Percentiles rank a stretch among this genome's conserved stretches.
These are phyloP conservation scores for Pleurozium schreberi DNA, from an alignment of 225 moss, liverwort and hornwort species.

Conservation along the genomic window DNA sequence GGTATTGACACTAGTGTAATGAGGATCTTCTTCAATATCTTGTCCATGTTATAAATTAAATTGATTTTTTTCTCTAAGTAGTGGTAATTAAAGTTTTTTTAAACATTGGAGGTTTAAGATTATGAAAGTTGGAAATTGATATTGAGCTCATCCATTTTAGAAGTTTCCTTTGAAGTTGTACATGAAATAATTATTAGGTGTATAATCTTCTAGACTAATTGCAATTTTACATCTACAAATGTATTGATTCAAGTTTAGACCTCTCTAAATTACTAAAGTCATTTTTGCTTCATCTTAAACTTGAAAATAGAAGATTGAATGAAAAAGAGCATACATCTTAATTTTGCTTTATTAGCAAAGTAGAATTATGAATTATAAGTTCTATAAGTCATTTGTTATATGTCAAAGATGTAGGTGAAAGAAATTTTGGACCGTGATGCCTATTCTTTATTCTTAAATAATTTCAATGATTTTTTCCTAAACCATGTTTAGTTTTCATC, in stretches of 20 bases:
- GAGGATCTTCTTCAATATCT: neutral
- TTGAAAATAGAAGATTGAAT: neutral
- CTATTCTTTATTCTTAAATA: neutral
- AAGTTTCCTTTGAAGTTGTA: neutral
- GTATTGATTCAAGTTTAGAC: neutral
- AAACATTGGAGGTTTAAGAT: neutral
- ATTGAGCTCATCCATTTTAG: neutral
- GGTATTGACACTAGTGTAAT: neutral
- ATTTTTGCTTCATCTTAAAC: neutral
- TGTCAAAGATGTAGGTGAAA: neutral
- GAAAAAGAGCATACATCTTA: neutral
- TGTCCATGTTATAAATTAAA: neutral
- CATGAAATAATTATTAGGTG: too few relatives aligned
- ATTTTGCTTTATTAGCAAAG: neutral
- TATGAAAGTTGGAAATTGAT: neutral
- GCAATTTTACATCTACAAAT: neutral
- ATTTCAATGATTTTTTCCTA: neutral
- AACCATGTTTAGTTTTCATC: neutral
- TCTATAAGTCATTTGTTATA: neutral
- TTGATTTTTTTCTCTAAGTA: neutral
- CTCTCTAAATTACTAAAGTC: neutral
- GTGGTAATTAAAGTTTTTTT: neutral
- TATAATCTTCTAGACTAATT: neutral
- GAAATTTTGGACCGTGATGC: fast-evolving
- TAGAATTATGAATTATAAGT: neutral